Base-by-base conservation (phyloP, 345 rosid genomes). In the Brassica cretica region DNA sequence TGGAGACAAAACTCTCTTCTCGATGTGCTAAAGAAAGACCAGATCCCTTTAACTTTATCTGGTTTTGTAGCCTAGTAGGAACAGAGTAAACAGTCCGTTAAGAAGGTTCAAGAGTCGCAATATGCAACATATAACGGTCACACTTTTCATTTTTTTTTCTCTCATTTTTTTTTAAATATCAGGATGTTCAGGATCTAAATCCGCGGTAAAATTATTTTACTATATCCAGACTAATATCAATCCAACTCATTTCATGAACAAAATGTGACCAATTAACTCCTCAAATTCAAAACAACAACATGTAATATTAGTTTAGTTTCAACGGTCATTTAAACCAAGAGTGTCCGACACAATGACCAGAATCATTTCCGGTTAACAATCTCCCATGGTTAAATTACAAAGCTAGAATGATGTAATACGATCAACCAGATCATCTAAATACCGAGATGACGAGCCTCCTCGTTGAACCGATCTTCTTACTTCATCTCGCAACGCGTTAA, bases 401-500 rank as follows among this genome's bases (percentile, higher is more conserved):
- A 27, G 8, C 67, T 78, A 78, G 35, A 29, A 58, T 32, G 73
- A 66, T 46, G 18, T 3, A 9, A 79, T 68, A 49, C 41, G 70
- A 51, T 49, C 60, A 61, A 79, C 78, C 5, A 79, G 41, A 1
- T 68, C 78, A 35, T 68, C 65, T 51, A 73, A 16, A 46, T 58
- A 35, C 19, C 70, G 65, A 68, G 58, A 61, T 0, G 82, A 35
- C 5, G 78, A 79, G 3, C 78, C 78, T 33, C 82, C 82, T 46
- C 8, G 35, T 68, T 79, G 32, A 61, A 73, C 77, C 1, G 82
- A 79, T 33, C 74, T 60, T 68, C 70, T 59, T n/a, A 79, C 74
- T 68, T 73, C 70, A 35, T 73, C 78, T 25, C 14, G 30, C 69
- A 79, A 51, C 2, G 5, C 49, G 4, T 61, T 24, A 16, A 73